Evolutionary conservation across 805 yeast genomes (phyloP).

Genomic region (Pichia ethanolica): DNA sequence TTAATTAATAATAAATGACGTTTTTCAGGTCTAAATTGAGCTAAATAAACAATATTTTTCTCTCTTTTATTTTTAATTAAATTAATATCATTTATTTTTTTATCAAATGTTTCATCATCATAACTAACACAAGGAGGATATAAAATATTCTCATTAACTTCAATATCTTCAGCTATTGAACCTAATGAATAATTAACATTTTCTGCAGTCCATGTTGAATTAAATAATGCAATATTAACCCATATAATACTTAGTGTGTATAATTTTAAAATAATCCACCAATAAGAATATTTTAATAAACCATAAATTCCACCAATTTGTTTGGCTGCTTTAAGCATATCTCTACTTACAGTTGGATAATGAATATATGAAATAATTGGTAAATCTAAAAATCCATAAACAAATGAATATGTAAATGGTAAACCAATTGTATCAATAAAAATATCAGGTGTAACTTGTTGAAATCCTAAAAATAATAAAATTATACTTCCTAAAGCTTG

Average conservation of each 20-base stretch:
- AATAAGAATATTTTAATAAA: constrained; percentile 50
- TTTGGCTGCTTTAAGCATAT: constrained; percentile 45
- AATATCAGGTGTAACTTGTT: constrained; percentile 70
- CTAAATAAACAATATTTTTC: constrained; percentile 52
- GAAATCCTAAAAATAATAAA: constrained; percentile 64
- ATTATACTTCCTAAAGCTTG: constrained; percentile 78
- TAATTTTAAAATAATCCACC: constrained; percentile 57
- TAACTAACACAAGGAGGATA: constrained; percentile 77
- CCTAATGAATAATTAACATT: constrained; percentile 68
- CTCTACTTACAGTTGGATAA: constrained; percentile 83
- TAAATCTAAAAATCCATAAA: constrained; percentile 46
- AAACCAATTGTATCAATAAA: constrained; percentile 93
- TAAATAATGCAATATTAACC: constrained; percentile 61
- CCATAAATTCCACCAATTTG: constrained; percentile 13
- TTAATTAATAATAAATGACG: constrained; percentile 66
- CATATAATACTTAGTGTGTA: constrained; percentile 64
- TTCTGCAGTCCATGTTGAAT: constrained; percentile 87
- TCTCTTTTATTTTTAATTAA: constrained; percentile 24
- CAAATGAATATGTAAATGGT: constrained; percentile 76
- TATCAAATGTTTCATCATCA: constrained; percentile 28
- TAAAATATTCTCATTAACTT: constrained; percentile 36
- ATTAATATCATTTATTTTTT: constrained; percentile 16
- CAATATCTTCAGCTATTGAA: constrained; percentile 26
- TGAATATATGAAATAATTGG: constrained; percentile 91
- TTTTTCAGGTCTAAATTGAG: constrained; percentile 94